Percentiles rank a stretch among this genome's conserved stretches.
Evolutionary conservation across 495 filamentous ascomycete genomes (phyloP).

Genomic region (Aspergillus avenaceus): DNA sequence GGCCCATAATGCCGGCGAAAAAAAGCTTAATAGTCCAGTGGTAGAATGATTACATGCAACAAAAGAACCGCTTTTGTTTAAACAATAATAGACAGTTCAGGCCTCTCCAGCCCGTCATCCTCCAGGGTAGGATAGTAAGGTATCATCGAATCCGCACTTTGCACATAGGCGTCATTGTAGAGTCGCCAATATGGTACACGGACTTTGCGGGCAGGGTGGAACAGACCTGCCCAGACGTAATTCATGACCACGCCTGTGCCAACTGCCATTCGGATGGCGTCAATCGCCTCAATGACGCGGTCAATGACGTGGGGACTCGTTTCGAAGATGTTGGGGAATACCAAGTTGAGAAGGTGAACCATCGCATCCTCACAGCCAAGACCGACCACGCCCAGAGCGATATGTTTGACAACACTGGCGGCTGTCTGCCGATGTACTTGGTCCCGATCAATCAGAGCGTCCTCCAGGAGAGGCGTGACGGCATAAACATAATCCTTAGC

Average conservation of each 20-base stretch:
- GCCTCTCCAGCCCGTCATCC: slow-evolving; percentile 67
- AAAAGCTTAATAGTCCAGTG: slow-evolving; percentile 13
- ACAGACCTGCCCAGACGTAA: slow-evolving; percentile 95
- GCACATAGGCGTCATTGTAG: slow-evolving; percentile 97
- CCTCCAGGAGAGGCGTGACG: slow-evolving; percentile 93
- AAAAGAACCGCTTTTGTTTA: slow-evolving; percentile 33
- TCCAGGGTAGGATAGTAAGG: slow-evolving; percentile 88
- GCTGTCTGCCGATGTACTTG: slow-evolving; percentile 98
- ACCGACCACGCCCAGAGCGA: slow-evolving; percentile 92
- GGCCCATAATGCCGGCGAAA: slow-evolving; percentile 6
- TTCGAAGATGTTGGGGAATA: slow-evolving; percentile 97
- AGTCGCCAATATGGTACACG: slow-evolving; percentile 88
- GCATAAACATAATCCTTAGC: slow-evolving; percentile 99
- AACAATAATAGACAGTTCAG: slow-evolving; percentile 80
- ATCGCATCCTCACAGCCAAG: slow-evolving; percentile 98
- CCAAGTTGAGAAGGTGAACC: slow-evolving; percentile 92
- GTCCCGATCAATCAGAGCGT: slow-evolving; percentile 95
- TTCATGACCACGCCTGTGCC: slow-evolving; percentile 91
- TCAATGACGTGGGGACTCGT: slow-evolving; percentile 98
- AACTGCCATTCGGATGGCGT: slow-evolving; percentile 91
- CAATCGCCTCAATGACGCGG: slow-evolving; percentile 92
- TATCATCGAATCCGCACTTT: slow-evolving; percentile 87
- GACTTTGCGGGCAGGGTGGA: slow-evolving; percentile 94
- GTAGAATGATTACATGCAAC: slow-evolving; percentile 17
- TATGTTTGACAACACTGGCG: slow-evolving; percentile 92